A percentile compares a stretch with the other conserved stretches of the same genome.
These are phyloP conservation scores for Lagenidium sp. DNA, from an alignment of 352 stramenopile species.

Conservation along the genomic window DNA sequence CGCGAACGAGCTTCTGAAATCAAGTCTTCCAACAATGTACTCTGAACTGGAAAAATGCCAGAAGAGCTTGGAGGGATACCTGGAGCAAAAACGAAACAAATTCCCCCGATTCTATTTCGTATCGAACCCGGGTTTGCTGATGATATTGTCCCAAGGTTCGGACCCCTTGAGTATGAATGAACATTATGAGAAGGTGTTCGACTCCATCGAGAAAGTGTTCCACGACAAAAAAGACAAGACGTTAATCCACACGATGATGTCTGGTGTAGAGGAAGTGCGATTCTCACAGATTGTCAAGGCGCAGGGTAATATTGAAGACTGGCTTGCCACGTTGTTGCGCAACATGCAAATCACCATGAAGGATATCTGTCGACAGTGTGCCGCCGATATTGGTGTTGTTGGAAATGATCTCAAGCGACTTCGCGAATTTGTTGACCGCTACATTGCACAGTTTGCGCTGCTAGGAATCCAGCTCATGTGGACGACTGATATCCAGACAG, in stretches of 20 bases:
- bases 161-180: slow-evolving; percentile 98
- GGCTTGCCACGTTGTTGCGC: slow-evolving; percentile 92
- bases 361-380: slow-evolving; percentile 92
- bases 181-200: slow-evolving; percentile 99
- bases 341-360: slow-evolving; percentile 98
- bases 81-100: slow-evolving; percentile 98
- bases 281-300: slow-evolving; percentile 94
- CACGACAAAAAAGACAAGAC: slow-evolving; percentile 99
- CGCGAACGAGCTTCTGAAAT: slow-evolving; percentile 96
- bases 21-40: slow-evolving; percentile 96
- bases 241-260: slow-evolving; percentile 91
- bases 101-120: slow-evolving; percentile 99
- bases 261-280: slow-evolving; percentile 91
- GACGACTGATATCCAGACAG: slow-evolving; percentile 93
- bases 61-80: slow-evolving; percentile 97
- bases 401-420: slow-evolving; percentile 89
- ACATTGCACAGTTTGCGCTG: slow-evolving; percentile 93
- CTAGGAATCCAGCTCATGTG: slow-evolving; percentile 96
- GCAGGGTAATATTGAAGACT: slow-evolving; percentile 98
- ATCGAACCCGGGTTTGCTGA: slow-evolving; percentile 95
- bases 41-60: slow-evolving; percentile 97
- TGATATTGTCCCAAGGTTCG: slow-evolving; percentile 96
- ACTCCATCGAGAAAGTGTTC: slow-evolving; percentile 97
- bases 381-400: slow-evolving; percentile 88
- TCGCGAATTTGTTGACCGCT: slow-evolving; percentile 92